phyloP scores from a whole-genome alignment of 2,329 filamentous ascomycete species.

The Dendryphion nanum region DNA sequence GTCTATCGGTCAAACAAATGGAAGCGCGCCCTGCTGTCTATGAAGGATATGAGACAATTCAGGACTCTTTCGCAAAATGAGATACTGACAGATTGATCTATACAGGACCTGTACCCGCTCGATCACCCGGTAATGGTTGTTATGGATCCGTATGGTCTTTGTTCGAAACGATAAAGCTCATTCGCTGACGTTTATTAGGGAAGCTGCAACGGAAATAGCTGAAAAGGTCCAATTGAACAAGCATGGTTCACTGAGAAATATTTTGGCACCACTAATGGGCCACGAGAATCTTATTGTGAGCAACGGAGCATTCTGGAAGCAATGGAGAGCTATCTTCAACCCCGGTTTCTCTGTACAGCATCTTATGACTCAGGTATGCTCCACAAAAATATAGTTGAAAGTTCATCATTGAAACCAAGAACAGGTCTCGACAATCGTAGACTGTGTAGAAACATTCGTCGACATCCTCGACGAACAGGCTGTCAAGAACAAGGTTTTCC shows the following conservation, averaged over 20 bases:
- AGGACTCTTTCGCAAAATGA: too few relatives aligned
- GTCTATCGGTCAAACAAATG: too few relatives aligned
- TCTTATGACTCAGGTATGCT: constrained; percentile 35
- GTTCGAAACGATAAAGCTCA: too few relatives aligned
- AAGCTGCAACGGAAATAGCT: constrained; percentile 33
- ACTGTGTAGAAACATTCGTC: constrained; percentile 31
- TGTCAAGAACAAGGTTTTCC: constrained; percentile 35
- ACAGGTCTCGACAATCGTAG: constrained; percentile 37
- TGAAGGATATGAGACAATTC: too few relatives aligned
- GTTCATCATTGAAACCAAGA: constrained; percentile 9
- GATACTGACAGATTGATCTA: too few relatives aligned
- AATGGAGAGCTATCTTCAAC: constrained; percentile 45
- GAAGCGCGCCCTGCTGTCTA: too few relatives aligned
- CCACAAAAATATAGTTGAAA: background rate
- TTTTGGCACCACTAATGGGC: constrained; percentile 38
- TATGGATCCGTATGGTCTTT: constrained; percentile 23
- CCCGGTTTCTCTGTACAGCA: constrained; percentile 41
- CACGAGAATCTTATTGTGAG: constrained; percentile 36
- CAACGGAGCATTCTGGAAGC: constrained; percentile 44
- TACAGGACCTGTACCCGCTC: constrained; percentile 42
- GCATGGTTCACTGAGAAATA: constrained; percentile 24
- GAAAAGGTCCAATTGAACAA: constrained; percentile 33
- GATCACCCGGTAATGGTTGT: constrained; percentile 31
- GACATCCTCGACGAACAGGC: constrained; percentile 37
- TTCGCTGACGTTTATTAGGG: constrained; percentile 4